Evolutionary conservation across 106 monocot species (phyloP).

Genomic region (Alisma plantagoaquatica): DNA sequence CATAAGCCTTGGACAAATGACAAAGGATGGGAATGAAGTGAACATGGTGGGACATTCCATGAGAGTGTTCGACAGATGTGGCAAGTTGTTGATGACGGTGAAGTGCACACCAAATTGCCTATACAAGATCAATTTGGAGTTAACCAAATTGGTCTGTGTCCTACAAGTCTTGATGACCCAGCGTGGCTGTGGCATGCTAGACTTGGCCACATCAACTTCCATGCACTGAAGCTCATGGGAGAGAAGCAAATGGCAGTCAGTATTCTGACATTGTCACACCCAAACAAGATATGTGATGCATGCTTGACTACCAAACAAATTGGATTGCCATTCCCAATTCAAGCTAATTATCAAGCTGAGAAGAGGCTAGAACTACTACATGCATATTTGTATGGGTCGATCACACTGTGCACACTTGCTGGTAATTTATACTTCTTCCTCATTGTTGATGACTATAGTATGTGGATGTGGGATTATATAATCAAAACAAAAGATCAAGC

Average conservation of each 20-base stretch:
- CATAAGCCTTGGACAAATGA: slow-evolving; percentile 2
- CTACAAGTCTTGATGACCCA: not conserved
- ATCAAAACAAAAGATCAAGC: slow-evolving; percentile 12
- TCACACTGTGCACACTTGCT: not conserved
- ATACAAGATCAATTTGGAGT: no score
- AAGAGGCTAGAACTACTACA: slow-evolving; percentile 1
- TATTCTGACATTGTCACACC: not conserved
- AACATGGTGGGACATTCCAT: not conserved
- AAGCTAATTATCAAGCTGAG: not conserved
- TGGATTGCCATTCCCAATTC: not conserved
- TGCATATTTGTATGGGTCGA: no score
- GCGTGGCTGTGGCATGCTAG: slow-evolving; percentile 10
- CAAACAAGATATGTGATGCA: no score
- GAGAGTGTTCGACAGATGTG: not conserved
- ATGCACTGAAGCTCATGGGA: not conserved
- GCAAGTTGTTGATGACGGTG: no score
- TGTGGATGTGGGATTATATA: slow-evolving; percentile 21
- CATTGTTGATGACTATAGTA: slow-evolving; percentile 7
- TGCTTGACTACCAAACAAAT: slow-evolving; percentile 1
- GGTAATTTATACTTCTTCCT: slow-evolving; percentile 6
- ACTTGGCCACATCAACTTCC: slow-evolving; percentile 8
- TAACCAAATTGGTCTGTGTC: not conserved
- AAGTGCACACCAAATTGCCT: no score
- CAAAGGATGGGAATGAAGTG: not conserved
- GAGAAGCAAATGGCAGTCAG: slow-evolving; percentile 7